Conservation (phyloP, 2,329 filamentous ascomycete genomes). For the Venturia oleaginea region DNA sequence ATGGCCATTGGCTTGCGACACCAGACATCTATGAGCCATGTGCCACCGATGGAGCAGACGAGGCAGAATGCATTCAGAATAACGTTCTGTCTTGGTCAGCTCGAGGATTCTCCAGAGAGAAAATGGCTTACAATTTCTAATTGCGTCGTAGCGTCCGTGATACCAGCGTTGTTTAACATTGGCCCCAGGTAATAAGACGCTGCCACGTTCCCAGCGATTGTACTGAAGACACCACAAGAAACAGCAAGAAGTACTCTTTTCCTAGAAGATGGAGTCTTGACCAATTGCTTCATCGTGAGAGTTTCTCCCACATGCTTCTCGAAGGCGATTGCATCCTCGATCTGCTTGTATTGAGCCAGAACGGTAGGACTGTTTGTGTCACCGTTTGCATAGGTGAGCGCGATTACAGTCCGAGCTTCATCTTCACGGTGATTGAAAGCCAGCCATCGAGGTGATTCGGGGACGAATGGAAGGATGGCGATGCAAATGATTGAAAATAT, state of each 20-base stretch:
- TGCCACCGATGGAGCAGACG: conserved; percentile 33
- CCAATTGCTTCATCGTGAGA: conserved; percentile 29
- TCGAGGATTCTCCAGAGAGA: background rate
- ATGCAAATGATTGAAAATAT: conserved; percentile 34
- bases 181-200: conserved; percentile 34
- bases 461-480: conserved; percentile 34
- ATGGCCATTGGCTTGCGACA: conserved; percentile 39
- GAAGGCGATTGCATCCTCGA: conserved; percentile 38
- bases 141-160: conserved; percentile 35
- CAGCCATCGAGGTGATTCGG: conserved; percentile 41
- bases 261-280: conserved; percentile 28
- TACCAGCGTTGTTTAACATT: conserved; percentile 38
- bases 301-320: conserved; percentile 34
- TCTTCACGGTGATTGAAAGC: conserved; percentile 32
- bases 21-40: conserved; percentile 33
- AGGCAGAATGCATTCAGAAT: conserved; percentile 45
- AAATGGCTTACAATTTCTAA: conserved; percentile 28
- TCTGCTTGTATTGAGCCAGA: conserved; percentile 35
- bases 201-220: conserved; percentile 33
- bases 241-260: conserved; percentile 34
- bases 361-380: conserved; percentile 32
- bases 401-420: conserved; percentile 34
- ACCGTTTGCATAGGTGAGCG: conserved; percentile 37
- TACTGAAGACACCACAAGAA: conserved; percentile 27
- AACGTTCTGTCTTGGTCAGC: conserved; percentile 31